phyloP scores from a whole-genome alignment of 2,329 filamentous ascomycete genomes.

The Paramyrothecium sp. region DNA sequence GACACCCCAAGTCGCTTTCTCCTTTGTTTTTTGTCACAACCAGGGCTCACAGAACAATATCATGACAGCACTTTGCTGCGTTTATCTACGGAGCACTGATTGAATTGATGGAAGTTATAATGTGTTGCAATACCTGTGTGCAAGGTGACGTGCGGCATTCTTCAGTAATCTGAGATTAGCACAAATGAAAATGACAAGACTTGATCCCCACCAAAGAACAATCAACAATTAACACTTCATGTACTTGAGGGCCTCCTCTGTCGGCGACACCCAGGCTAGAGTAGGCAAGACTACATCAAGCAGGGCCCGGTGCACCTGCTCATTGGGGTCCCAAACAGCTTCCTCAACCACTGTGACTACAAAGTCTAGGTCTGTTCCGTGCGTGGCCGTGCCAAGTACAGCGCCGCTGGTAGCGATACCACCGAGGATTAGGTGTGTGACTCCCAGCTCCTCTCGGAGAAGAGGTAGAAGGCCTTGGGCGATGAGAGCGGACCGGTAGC shows the following conservation, averaged over 20 bases:
- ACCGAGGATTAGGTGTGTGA: slow-evolving; percentile 8
- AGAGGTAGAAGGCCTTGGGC: background rate
- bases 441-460: slow-evolving; percentile 3
- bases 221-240: background rate
- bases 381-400: slow-evolving; percentile 9
- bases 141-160: background rate
- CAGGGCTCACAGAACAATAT: too few species aligned
- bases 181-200: background rate
- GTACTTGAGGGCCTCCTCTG: background rate
- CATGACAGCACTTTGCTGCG: too few species aligned
- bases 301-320: slow-evolving; percentile 5
- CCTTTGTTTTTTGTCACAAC: too few species aligned
- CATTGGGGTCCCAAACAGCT: slow-evolving; percentile 6
- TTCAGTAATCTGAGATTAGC: background rate
- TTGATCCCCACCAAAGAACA: background rate
- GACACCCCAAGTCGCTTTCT: too few species aligned
- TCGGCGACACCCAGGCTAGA: slow-evolving; percentile 2
- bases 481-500: slow-evolving; percentile 9
- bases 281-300: slow-evolving; percentile 5
- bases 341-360: slow-evolving; percentile 10
- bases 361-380: slow-evolving; percentile 13
- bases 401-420: slow-evolving; percentile 10
- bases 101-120: background rate
- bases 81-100: too few species aligned
- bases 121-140: background rate